Conservation (phyloP, 2,329 filamentous ascomycete genomes). For the Botryosphaeria dothidea region DNA sequence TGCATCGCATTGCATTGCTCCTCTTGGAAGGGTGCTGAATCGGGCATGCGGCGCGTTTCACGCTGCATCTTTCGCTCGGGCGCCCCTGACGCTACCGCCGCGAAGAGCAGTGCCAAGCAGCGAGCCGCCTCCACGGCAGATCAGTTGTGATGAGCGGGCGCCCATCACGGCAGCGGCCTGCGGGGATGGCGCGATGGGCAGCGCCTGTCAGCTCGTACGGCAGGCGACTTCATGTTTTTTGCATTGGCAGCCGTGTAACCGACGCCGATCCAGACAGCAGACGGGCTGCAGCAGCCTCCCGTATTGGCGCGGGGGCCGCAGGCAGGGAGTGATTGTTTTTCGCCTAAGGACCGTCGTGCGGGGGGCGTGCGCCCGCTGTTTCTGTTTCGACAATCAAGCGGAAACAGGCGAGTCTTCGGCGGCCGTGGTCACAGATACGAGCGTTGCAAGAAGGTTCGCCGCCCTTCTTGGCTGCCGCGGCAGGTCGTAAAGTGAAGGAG, state of each 20-base stretch:
- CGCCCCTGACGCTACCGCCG: constrained; percentile 4
- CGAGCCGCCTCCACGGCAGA: not conserved
- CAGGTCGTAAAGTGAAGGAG: not conserved
- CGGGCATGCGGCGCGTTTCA: constrained; percentile 7
- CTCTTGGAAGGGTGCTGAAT: not conserved
- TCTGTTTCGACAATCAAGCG: not conserved
- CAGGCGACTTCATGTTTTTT: not conserved
- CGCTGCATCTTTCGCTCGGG: not conserved
- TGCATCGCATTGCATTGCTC: constrained; percentile 3
- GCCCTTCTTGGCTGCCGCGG: not conserved
- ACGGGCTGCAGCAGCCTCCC: too few relatives aligned
- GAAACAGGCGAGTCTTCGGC: not conserved
- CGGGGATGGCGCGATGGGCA: not conserved
- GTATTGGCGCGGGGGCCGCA: not conserved
- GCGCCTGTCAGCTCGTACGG: not conserved
- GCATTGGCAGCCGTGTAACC: not conserved
- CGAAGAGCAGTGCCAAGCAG: not conserved
- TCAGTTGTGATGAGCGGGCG: not conserved
- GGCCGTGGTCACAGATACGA: not conserved
- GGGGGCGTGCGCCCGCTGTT: not conserved
- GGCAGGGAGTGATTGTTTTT: not conserved
- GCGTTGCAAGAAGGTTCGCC: not conserved
- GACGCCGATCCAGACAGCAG: not conserved
- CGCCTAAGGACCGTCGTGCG: not conserved
- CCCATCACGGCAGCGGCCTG: not conserved